Base-by-base conservation (phyloP, 768 basidiomycete species). In the Cantharellus anzutake region DNA sequence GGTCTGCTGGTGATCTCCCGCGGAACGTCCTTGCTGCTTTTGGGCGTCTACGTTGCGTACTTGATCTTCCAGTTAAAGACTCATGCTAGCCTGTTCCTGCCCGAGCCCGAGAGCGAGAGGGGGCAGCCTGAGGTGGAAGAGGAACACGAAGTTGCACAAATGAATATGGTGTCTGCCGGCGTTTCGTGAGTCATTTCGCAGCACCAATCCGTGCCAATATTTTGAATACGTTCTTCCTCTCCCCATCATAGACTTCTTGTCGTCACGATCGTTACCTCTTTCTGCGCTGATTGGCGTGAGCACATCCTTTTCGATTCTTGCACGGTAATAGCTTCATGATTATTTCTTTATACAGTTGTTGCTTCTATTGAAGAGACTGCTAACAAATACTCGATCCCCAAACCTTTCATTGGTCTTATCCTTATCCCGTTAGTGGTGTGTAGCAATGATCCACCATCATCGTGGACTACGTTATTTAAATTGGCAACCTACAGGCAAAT, bases 361-460 rank as follows among this genome's bases (percentile, higher is more conserved):
- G 85, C 83, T 2, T 89, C 87, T 2, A 94, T 96, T 63, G 92
- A 94, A 68, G 90, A 93, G 68, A 88, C 86, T 35, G 88, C 91
- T 2, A 73, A 79, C 7, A 76, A 84, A 44, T 91, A 88, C 69
- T 68, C 76, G 59, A 85, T 96, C 59, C 86, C 88, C 0, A 88
- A 87, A 69, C 65, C 81, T 0, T 91, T 92, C 72, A 90, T 91
- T 64, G 87, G 87, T 68, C 69, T 92, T 11, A 87, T 93, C 64
- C 73, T 96, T 39, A 73, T 96, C 3, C 90, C 91, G 2, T 82
- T 96, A 57, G 91, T 93, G 51, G 87, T 83, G 68, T 60, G 81
- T 74, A 29, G 4, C 39, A 4, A 11, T 69, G 4, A 70, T 59
- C 69, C 61, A 4, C 63, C 63, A 16, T 58, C 51, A 53, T 29